Conservation (phyloP, 176 grass and related monocot species). For the Alloteropsis semialata region DNA sequence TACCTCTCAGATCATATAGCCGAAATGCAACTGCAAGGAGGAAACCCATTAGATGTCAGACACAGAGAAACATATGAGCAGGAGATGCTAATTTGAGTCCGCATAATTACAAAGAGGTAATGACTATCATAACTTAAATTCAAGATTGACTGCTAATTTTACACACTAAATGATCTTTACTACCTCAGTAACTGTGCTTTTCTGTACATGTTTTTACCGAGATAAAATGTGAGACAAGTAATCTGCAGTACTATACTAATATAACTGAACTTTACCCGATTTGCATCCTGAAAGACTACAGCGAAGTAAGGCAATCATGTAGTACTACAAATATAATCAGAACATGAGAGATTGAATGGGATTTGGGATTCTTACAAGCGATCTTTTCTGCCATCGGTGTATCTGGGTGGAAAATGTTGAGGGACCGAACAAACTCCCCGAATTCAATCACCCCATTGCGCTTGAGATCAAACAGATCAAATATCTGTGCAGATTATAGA, state of each 20-base stretch:
- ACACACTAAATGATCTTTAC: not conserved
- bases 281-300: not conserved
- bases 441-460: conserved; percentile 80
- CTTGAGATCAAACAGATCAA: conserved; percentile 87
- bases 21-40: conserved; percentile 74
- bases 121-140: not conserved
- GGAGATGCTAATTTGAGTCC: not conserved
- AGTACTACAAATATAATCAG: too few relatives aligned
- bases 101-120: not conserved
- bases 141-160: not conserved
- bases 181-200: not conserved
- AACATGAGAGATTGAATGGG: not conserved
- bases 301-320: too few relatives aligned
- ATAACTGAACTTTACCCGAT: not conserved
- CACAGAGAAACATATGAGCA: not conserved
- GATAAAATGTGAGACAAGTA: not conserved
- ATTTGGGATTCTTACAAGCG: conserved; percentile 50
- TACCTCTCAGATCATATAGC: conserved; percentile 79
- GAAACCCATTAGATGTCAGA: conserved; percentile 16
- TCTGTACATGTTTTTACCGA: not conserved
- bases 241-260: not conserved
- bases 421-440: conserved; percentile 77
- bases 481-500: conserved; percentile 57
- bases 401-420: conserved; percentile 80
- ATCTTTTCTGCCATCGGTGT: conserved; percentile 60